Evolutionary conservation across 768 basidiomycete genomes (phyloP), one percentile per base, ranked within the genome.

Genomic region (Trichaptum fuscoviolaceum): DNA sequence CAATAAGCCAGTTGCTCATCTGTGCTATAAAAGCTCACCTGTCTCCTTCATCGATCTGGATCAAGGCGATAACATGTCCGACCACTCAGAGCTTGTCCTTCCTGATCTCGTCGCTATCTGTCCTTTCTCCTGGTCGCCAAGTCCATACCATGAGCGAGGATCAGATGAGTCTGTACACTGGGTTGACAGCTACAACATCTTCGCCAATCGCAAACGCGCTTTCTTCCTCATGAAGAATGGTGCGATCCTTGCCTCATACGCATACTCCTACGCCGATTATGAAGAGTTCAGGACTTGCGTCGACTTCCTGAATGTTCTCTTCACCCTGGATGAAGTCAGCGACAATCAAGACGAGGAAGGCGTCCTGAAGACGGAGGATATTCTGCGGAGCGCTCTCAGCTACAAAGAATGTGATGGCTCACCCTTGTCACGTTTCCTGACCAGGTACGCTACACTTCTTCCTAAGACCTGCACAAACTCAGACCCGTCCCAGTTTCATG

Each of bases 141-240:
- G 64, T 60, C 65, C 69, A 7, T 66, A 70, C 63, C 68, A 66
- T 62, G 58, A 9, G 10, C 36, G 36, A 27, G 69, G 62, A 7
- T 65, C 65, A 20, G 58, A 35, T 4, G 58, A 62, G 30, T 68
- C 69, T 2, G n/a, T 52, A 1, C 63, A 58, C 0, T 70, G 69
- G 69, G 58, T 66, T 34, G 60, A 65, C 52, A 67, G 69, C 62
- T 69, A 35, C 64, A 66, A 63, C 23, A 57, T 66, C 52, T 58
- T 69, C 20, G 26, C 64, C 34, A 64, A 67, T 73, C 78, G 82
- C 69, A 88, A 88, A 71, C 85, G 82, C 64, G 83, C 83, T n/a
- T 86, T 85, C 75, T 89, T 89, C 70, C 77, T 84, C 57, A 83
- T 84, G 73, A 84, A 85, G 1, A 82, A 81, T 65, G 86, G 83